These are phyloP conservation scores for Teunomyces cretensis DNA, from an alignment of 805 yeast species.

Conservation along the genomic window DNA sequence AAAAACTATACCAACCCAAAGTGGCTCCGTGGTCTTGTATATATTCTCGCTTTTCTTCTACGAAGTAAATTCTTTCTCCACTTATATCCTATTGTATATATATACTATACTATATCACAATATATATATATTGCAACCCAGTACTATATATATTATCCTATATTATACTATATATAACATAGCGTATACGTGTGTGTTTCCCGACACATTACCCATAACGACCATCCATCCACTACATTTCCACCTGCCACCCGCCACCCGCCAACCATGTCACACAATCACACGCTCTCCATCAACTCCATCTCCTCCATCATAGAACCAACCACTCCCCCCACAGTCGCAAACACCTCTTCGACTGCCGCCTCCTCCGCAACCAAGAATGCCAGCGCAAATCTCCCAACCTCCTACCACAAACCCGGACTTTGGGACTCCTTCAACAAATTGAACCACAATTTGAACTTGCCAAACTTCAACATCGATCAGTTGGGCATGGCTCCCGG, in stretches of 20 bases:
- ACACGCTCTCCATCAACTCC: conserved; percentile 44
- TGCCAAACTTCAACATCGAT: conserved; percentile 30
- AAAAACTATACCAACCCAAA: conserved; percentile 3
- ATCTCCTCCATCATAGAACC: conserved; percentile 49
- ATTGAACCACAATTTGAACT: conserved; percentile 22
- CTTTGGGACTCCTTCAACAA: conserved; percentile 32
- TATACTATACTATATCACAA: conserved; percentile 1
- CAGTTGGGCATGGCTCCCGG: conserved; percentile 2
- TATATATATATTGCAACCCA: conserved; percentile 1
- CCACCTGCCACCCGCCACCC: neutral
- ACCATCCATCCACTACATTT: neutral
- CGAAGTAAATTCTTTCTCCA: conserved; percentile 2
- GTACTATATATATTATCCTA: conserved; percentile 1
- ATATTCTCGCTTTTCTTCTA: conserved; percentile 4
- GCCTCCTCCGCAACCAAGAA: conserved; percentile 3
- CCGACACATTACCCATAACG: neutral
- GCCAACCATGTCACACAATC: conserved; percentile 20
- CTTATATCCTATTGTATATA: conserved; percentile 4
- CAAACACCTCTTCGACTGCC: conserved; percentile 1
- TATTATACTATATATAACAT: conserved; percentile 2
- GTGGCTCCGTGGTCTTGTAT: conserved; percentile 6
- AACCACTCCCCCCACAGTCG: conserved; percentile 45
- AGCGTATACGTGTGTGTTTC: conserved; percentile 3
- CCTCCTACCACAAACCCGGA: conserved; percentile 16
- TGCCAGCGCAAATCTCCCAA: conserved; percentile 1